Conservation (phyloP, 192 early-diverging fungal species). For the Chytriomyces confervae region DNA sequence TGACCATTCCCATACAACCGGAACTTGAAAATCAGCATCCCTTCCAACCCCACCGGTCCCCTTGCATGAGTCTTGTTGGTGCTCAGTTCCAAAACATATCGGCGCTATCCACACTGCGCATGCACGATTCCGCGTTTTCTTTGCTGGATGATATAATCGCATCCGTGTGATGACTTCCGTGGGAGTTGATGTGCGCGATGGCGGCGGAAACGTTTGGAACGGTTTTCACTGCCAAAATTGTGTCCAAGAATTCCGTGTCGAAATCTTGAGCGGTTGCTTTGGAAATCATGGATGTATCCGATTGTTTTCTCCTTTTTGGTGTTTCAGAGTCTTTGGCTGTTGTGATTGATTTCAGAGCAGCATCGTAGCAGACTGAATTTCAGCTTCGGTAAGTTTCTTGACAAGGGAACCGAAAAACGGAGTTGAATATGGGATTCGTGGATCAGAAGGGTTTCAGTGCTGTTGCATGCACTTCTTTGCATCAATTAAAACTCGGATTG, state of each 20-base stretch:
- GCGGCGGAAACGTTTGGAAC: conserved; percentile 79
- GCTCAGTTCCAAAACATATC: conserved; percentile 97
- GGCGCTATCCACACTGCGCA: conserved; percentile 94
- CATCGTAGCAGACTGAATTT: not conserved
- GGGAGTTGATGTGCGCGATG: conserved; percentile 90
- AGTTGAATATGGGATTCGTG: conserved; percentile 51
- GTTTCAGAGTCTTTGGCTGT: not conserved
- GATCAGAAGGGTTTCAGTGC: conserved; percentile 91
- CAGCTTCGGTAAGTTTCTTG: conserved; percentile 18
- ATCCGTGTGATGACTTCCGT: conserved; percentile 96
- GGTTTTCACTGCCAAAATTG: conserved; percentile 87
- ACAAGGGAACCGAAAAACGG: conserved; percentile 41
- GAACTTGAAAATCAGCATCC: conserved; percentile 99
- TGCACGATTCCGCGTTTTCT: conserved; percentile 77
- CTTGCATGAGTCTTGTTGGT: conserved; percentile 99
- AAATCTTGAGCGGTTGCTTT: conserved; percentile 69
- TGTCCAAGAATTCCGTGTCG: conserved; percentile 90
- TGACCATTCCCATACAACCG: conserved; percentile 89
- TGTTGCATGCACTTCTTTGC: conserved; percentile 98
- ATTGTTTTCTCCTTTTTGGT: conserved; percentile 1
- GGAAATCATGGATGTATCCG: conserved; percentile 20
- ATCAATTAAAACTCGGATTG: conserved; percentile 83
- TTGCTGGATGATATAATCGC: conserved; percentile 87
- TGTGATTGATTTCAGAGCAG: not conserved
- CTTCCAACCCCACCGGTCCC: conserved; percentile 96